Percentiles rank a stretch among this genome's conserved stretches.
These are phyloP conservation scores for Trypanosoma mega DNA, from an alignment of 208 protist genomes.

Conservation along the genomic window DNA sequence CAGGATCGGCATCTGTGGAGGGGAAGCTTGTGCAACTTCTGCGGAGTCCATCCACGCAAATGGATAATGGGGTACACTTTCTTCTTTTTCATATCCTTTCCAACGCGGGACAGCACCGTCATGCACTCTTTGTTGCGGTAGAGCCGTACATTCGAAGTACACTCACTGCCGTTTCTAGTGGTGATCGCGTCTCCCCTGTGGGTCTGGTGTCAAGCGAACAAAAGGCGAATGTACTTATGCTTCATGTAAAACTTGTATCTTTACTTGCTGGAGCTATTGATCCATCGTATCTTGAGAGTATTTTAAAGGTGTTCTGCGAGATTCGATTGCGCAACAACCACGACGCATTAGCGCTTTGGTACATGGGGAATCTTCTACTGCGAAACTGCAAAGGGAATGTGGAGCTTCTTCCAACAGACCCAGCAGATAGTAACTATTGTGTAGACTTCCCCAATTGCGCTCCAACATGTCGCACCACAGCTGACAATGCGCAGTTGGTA, in stretches of 20 bases:
- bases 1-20: constrained; percentile 66
- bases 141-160: constrained; percentile 90
- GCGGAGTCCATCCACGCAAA: constrained; percentile 71
- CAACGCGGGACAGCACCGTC: constrained; percentile 85
- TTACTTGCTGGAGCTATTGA: constrained; percentile 76
- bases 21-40: constrained; percentile 70
- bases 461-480: constrained; percentile 60
- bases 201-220: constrained; percentile 72
- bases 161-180: constrained; percentile 67
- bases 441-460: constrained; percentile 78
- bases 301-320: constrained; percentile 77
- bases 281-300: constrained; percentile 81
- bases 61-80: constrained; percentile 81
- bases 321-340: constrained; percentile 82
- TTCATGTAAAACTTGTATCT: constrained; percentile 84
- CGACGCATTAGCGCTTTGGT: constrained; percentile 87
- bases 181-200: constrained; percentile 43
- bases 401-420: constrained; percentile 84
- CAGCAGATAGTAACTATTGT: constrained; percentile 84
- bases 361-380: constrained; percentile 84
- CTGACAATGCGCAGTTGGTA: constrained; percentile 87
- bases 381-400: constrained; percentile 77
- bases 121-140: constrained; percentile 70
- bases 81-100: constrained; percentile 81
- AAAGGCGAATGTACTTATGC: constrained; percentile 86